A percentile compares a stretch with the other conserved stretches of the same genome.
phyloP scores from a whole-genome alignment of 2,329 filamentous ascomycete genomes.

The Fusarium clavum region DNA sequence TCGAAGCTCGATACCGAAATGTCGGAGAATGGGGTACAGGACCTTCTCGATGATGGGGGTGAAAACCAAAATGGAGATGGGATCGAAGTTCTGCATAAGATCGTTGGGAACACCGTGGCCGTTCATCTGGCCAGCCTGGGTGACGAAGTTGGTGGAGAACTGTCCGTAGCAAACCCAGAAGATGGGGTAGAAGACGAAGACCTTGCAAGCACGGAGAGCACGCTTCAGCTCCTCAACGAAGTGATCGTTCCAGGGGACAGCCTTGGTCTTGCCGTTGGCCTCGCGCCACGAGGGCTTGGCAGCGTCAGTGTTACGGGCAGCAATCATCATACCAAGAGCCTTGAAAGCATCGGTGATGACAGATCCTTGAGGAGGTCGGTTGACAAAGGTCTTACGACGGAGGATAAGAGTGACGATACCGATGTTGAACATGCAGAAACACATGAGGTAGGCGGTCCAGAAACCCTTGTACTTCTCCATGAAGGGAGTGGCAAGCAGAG shows the following conservation, averaged over 20 bases:
- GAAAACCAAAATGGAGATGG: slow-evolving; percentile 74
- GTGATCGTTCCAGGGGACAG: slow-evolving; percentile 72
- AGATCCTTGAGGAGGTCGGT: slow-evolving; percentile 69
- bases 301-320: slow-evolving; percentile 63
- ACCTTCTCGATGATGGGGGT: slow-evolving; percentile 72
- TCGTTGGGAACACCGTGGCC: slow-evolving; percentile 77
- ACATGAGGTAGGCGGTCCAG: slow-evolving; percentile 71
- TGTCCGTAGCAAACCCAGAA: slow-evolving; percentile 78
- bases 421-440: slow-evolving; percentile 71
- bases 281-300: slow-evolving; percentile 75
- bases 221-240: slow-evolving; percentile 80
- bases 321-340: slow-evolving; percentile 56
- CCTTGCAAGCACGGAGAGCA: slow-evolving; percentile 74
- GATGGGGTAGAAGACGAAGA: slow-evolving; percentile 74
- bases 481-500: slow-evolving; percentile 73
- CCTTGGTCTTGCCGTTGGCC: slow-evolving; percentile 57
- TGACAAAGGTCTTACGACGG: slow-evolving; percentile 60
- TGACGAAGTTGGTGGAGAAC: slow-evolving; percentile 74
- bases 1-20: slow-evolving; percentile 67
- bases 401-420: slow-evolving; percentile 65
- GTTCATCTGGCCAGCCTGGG: slow-evolving; percentile 68
- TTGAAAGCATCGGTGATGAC: slow-evolving; percentile 74
- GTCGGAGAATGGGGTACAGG: slow-evolving; percentile 71
- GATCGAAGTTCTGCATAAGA: slow-evolving; percentile 75
- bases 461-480: slow-evolving; percentile 76